Base-by-base conservation (phyloP, 768 basidiomycete species). In the Chalciporus piperatus region DNA sequence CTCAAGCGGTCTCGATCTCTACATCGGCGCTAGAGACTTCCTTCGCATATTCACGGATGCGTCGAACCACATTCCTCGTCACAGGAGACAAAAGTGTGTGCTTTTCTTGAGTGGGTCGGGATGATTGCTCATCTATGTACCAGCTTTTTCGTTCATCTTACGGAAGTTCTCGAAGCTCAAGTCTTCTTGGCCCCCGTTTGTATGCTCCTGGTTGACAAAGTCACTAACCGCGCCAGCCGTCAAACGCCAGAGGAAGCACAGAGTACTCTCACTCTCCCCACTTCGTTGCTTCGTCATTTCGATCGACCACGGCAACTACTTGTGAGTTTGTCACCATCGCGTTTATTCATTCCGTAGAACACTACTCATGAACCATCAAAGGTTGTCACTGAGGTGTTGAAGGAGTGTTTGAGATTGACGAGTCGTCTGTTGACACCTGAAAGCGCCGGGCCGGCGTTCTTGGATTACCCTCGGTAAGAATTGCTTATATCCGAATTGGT, bases 1-100 rank as follows among this genome's bases (percentile, higher is more conserved):
- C 49, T 55, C 75, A 1, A 68, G 72, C 8, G 74, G 77, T 4
- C 71, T 88, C 42, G 79, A 84, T 10, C 71, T 96, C 20, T 83
- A 84, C 53, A 75, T 84, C 32, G 83, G 77, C 6, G 82, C 91
- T 1, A 80, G 83, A 58, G 87, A 92, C 19, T 92, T 98, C 66
- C 68, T 99, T 14, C 84, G 83, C 12, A 85, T 97, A 41, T 98
- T 99, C 71, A 92, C 93, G 0, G 95, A 97, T 66, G 96, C 97
- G 11, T 83, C 89, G 4, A 84, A 82, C 50, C 90, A 98, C 60
- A 82, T 99, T 50, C 97, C 97, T 14, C 84, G 90, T 4, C 96
- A 99, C 69, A 85, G 97, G 20, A 87, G 92, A 41, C 84, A 88
- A 49, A 87, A 86, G 93, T 95, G 9, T 27, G 83, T 72, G 16